Evolutionary conservation across 169 alveolate genomes (phyloP), one percentile per base, ranked within the genome.

Genomic region (Eimeria praecox): DNA sequence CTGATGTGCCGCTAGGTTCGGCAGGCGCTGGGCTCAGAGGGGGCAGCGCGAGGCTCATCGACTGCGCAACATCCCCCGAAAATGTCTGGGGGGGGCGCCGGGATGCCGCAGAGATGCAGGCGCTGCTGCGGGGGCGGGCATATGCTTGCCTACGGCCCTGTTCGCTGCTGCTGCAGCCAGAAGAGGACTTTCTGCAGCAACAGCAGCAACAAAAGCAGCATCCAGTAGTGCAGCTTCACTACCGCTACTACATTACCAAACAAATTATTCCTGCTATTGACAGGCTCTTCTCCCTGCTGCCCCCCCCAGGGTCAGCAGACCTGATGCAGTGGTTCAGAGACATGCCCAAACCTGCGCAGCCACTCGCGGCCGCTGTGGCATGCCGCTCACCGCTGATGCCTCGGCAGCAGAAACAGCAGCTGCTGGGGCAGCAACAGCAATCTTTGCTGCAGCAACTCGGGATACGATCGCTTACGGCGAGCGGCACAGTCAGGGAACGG

Each of bases 211-310:
- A 80, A 62, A 35, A 44, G 14, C 54, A 64, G 83, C 95, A 54
- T 44, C 86, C 94, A 16, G 64, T 87, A 0, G 54, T 62, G 73
- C 95, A 89, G 4, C 56, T 94, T 52, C 78, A 94, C 52, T 30
- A 46, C n/a, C 69, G 90, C 12, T 95, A 95, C 94, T 95, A 95
- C 54, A 95, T 95, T 69, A 89, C 64, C 62, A 90, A 78, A 73
- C 97, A 95, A 40, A 75, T 95, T 35, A 95, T 95, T 18, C 97
- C 97, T 14, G 97, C 97, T 0, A 49, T 95, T 49, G 95, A 95
- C 38, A 75, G 97, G 49, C 94, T 95, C 75, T 82, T 90, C 42
- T 44, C 85, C 27, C 94, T 95, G 24, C 56, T 95, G 64, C 83
- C 95, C 42, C 83, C 90, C 27, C 91, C 90, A 24, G 93, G 85